A percentile compares a stretch with the other conserved stretches of the same genome.
Evolutionary conservation across 257 asterid genomes (phyloP).

Genomic region (Verbena officinalis): DNA sequence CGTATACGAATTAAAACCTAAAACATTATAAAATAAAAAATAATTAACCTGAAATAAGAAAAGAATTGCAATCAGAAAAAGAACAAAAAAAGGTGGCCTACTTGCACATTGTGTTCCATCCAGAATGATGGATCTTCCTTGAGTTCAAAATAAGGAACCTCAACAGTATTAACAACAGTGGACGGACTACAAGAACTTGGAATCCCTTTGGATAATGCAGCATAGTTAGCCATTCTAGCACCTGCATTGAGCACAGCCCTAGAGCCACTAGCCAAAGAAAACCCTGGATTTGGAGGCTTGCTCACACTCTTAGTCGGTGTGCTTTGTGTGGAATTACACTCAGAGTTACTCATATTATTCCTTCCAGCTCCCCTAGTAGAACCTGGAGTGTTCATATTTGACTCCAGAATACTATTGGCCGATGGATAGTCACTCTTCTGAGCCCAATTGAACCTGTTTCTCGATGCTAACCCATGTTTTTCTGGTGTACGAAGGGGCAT

Average conservation of each 20-base stretch:
- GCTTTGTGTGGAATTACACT: constrained; percentile 74
- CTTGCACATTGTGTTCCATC: constrained; percentile 98
- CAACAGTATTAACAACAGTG: constrained; percentile 62
- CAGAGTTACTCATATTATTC: constrained; percentile 61
- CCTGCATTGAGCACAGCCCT: constrained; percentile 57
- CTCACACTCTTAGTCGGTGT: constrained; percentile 89
- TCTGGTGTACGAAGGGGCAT: constrained; percentile 71
- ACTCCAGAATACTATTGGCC: constrained; percentile 44
- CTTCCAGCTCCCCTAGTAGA: constrained; percentile 60
- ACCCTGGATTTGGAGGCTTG: constrained; percentile 74
- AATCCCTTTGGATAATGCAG: constrained; percentile 67
- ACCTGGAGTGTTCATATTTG: constrained; percentile 60
- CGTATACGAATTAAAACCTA: constrained; percentile 92
- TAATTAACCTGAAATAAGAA: constrained; percentile 11
- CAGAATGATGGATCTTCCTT: constrained; percentile 92
- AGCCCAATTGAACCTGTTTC: constrained; percentile 57
- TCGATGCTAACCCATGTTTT: constrained; percentile 49
- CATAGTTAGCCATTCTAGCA: constrained; percentile 57
- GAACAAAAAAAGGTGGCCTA: constrained; percentile 34
- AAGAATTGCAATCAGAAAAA: no score
- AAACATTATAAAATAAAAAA: constrained; percentile 14
- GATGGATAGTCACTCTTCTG: constrained; percentile 57
- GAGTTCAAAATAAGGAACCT: constrained; percentile 86
- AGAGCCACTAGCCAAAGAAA: constrained; percentile 59
- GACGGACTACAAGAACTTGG: constrained; percentile 50